These are phyloP conservation scores for Geotrichum phurueaensis DNA, from an alignment of 1,139 yeast species.

Conservation along the genomic window DNA sequence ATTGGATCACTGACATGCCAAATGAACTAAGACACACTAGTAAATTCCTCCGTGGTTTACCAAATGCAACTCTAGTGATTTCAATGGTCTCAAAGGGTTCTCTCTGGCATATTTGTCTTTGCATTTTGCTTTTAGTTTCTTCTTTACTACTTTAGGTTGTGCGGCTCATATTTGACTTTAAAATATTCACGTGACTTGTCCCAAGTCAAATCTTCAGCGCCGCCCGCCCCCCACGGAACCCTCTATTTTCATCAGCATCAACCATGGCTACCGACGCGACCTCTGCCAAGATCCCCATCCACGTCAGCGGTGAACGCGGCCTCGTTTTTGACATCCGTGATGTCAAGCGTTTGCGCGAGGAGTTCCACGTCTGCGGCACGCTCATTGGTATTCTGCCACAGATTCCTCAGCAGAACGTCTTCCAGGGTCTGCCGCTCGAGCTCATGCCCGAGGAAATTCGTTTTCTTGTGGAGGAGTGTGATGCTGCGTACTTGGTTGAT, in stretches of 20 bases:
- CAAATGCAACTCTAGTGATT: too few species aligned
- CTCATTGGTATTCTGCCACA: conserved; percentile 66
- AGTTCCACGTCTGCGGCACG: conserved; percentile 60
- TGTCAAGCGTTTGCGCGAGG: conserved; percentile 48
- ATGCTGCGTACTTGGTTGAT: conserved; percentile 32
- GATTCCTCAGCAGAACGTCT: conserved; percentile 86
- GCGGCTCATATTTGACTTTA: neutral
- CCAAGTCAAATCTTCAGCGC: neutral
- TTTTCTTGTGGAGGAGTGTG: conserved; percentile 50
- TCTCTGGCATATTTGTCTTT: too few species aligned
- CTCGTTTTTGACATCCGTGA: conserved; percentile 51
- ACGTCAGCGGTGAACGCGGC: conserved; percentile 44
- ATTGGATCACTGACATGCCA: too few species aligned
- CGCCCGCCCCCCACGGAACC: neutral
- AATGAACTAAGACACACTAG: too few species aligned
- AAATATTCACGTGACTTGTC: neutral
- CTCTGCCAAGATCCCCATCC: conserved; percentile 31
- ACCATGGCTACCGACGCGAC: neutral
- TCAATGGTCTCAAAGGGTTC: too few species aligned
- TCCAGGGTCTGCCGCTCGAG: conserved; percentile 75
- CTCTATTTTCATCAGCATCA: neutral
- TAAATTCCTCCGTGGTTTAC: too few species aligned
- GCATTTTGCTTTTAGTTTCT: neutral
- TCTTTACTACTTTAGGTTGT: neutral
- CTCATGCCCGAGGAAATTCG: conserved; percentile 67